Percentiles rank a stretch among this genome's conserved stretches.
Conservation (phyloP, 2,329 filamentous ascomycete genomes). For the Fusarium austroafricanum region DNA sequence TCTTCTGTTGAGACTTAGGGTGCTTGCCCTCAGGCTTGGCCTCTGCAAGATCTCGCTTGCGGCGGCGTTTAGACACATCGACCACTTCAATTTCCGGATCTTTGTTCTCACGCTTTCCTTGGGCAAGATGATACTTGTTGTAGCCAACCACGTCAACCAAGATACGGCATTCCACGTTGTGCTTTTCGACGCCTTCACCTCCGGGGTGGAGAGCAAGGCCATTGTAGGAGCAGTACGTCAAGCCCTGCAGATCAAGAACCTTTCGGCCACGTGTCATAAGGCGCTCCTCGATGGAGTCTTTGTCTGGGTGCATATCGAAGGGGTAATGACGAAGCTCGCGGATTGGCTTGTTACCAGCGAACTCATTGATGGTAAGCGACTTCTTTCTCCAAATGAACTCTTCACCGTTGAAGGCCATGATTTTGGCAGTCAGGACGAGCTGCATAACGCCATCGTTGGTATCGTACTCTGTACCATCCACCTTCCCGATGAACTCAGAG, state of each 20-base stretch:
- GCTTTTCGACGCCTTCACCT: slow-evolving; percentile 38
- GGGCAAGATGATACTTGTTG: slow-evolving; percentile 55
- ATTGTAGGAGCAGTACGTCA: slow-evolving; percentile 56
- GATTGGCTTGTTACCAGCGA: slow-evolving; percentile 56
- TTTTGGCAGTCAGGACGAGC: slow-evolving; percentile 49
- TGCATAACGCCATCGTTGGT: slow-evolving; percentile 3
- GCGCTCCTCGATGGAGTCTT: slow-evolving; percentile 45
- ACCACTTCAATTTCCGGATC: slow-evolving; percentile 47
- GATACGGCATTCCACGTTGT: slow-evolving; percentile 56
- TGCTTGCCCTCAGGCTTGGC: slow-evolving; percentile 8
- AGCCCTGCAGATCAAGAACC: slow-evolving; percentile 56
- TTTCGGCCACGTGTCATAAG: slow-evolving; percentile 53
- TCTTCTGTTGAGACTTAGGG: slow-evolving; percentile 33
- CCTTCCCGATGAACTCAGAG: slow-evolving; percentile 56
- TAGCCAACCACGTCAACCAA: slow-evolving; percentile 57
- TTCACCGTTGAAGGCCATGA: slow-evolving; percentile 55
- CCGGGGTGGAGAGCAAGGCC: slow-evolving; percentile 53
- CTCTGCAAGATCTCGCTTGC: slow-evolving; percentile 16
- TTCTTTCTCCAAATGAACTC: slow-evolving; percentile 56
- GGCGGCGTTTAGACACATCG: slow-evolving; percentile 10
- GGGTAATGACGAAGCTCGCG: slow-evolving; percentile 55
- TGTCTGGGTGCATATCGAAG: slow-evolving; percentile 49
- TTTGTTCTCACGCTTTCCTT: slow-evolving; percentile 52
- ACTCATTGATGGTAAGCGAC: slow-evolving; percentile 48
- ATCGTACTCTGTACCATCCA: slow-evolving; percentile 50